These are phyloP conservation scores for Avena atlantica DNA, from an alignment of 176 grass and related monocot genomes.

Conservation along the genomic window DNA sequence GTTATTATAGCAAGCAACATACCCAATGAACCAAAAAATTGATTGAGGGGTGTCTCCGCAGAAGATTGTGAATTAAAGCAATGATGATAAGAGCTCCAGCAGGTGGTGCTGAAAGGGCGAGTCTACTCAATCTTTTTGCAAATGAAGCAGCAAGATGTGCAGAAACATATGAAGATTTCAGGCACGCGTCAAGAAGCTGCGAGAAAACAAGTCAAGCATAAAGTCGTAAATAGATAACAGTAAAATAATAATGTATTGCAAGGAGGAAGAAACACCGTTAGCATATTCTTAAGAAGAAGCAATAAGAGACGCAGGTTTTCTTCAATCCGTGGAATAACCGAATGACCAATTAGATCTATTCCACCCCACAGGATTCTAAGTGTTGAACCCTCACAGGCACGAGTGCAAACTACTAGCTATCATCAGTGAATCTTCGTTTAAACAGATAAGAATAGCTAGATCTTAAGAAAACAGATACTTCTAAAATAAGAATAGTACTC, in stretches of 20 bases:
- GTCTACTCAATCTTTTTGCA: conserved; percentile 96
- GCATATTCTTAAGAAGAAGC: not conserved
- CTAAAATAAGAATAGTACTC: not conserved
- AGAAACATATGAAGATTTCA: conserved; percentile 89
- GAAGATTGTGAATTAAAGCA: conserved; percentile 94
- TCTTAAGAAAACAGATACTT: conserved; percentile 23
- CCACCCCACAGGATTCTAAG: not conserved
- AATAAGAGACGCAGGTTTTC: not conserved
- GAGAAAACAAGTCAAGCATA: conserved; percentile 47
- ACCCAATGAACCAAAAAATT: conserved; percentile 98
- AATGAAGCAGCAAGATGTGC: conserved; percentile 94
- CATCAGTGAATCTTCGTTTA: not conserved
- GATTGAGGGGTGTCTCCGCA: conserved; percentile 85
- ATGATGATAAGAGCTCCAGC: conserved; percentile 91
- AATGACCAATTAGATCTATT: not conserved
- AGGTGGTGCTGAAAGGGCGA: conserved; percentile 78
- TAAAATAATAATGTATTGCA: not conserved
- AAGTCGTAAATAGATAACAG: conserved; percentile 5
- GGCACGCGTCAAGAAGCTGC: conserved; percentile 89
- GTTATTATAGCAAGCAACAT: conserved; percentile 39
- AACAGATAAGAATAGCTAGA: not conserved
- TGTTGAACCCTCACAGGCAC: not conserved
- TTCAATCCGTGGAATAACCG: not conserved
- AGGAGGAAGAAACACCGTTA: not conserved
- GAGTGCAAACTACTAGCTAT: not conserved